phyloP scores from a whole-genome alignment of 1,139 yeast genomes.

The Meyerozyma sp. region DNA sequence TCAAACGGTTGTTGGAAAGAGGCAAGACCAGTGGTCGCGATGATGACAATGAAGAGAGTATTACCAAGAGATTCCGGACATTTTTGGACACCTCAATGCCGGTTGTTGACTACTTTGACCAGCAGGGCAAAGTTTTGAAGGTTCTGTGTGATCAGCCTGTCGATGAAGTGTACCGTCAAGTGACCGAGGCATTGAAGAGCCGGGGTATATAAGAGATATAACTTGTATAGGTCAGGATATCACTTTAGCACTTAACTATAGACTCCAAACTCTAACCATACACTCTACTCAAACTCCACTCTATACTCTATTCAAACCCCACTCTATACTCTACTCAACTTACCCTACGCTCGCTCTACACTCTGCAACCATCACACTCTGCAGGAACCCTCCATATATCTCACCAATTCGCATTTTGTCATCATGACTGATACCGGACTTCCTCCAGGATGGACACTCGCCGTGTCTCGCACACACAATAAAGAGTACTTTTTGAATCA shows the following conservation, averaged over 20 bases:
- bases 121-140: slow-evolving; percentile 71
- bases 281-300: no score
- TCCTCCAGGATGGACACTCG: slow-evolving; percentile 81
- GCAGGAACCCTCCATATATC: neutral
- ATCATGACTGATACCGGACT: slow-evolving; percentile 56
- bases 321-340: no score
- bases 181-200: slow-evolving; percentile 53
- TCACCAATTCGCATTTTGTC: neutral
- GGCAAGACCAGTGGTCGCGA: slow-evolving; percentile 93
- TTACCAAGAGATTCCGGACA: slow-evolving; percentile 80
- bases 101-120: slow-evolving; percentile 78
- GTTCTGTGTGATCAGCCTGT: slow-evolving; percentile 77
- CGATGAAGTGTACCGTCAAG: slow-evolving; percentile 71
- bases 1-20: slow-evolving; percentile 76
- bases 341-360: no score
- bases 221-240: no score
- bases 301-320: no score
- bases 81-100: slow-evolving; percentile 93
- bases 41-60: slow-evolving; percentile 89
- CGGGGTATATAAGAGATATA: slow-evolving; percentile 20
- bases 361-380: no score
- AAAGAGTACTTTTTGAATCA: slow-evolving; percentile 79
- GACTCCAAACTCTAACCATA: no score
- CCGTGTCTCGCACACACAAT: slow-evolving; percentile 73
- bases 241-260: no score